phyloP scores from a whole-genome alignment of 306 rosid genomes.

The Vicia sativa region DNA sequence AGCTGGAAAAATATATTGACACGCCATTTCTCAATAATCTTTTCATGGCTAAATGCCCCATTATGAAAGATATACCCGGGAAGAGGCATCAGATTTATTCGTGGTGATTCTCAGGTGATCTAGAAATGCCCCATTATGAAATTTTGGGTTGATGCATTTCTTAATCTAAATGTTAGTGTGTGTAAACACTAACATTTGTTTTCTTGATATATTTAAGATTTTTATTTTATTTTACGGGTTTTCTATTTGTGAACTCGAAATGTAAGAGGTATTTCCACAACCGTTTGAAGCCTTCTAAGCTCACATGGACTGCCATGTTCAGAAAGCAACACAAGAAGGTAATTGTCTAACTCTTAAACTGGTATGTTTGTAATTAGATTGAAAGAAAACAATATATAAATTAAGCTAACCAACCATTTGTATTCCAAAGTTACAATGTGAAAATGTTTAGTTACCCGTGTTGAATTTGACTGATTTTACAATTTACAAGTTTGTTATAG shows the following conservation, averaged over 20 bases:
- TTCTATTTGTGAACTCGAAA: conserved; percentile 77
- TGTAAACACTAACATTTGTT: too few species aligned
- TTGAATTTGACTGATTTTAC: not conserved
- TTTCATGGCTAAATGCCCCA: too few species aligned
- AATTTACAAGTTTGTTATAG: too few species aligned
- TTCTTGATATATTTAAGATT: too few species aligned
- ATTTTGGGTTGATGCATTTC: too few species aligned
- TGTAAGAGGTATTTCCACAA: conserved; percentile 83
- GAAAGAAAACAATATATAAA: not conserved
- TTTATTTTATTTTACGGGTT: conserved; percentile 54
- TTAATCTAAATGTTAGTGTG: too few species aligned
- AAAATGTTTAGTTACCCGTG: not conserved
- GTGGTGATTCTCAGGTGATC: too few species aligned
- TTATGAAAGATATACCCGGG: too few species aligned
- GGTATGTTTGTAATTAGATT: not conserved
- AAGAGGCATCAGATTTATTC: too few species aligned
- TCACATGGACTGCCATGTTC: conserved; percentile 88
- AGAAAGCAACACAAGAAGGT: conserved; percentile 94
- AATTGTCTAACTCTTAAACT: not conserved
- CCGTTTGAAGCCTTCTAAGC: conserved; percentile 82
- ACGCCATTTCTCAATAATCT: too few species aligned
- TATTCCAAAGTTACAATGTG: not conserved
- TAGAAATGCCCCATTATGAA: too few species aligned
- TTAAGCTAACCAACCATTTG: not conserved
- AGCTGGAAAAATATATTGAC: too few species aligned